Evolutionary conservation across 257 asterid species (phyloP).

Genomic region (Nicotiana tomentosiformis): DNA sequence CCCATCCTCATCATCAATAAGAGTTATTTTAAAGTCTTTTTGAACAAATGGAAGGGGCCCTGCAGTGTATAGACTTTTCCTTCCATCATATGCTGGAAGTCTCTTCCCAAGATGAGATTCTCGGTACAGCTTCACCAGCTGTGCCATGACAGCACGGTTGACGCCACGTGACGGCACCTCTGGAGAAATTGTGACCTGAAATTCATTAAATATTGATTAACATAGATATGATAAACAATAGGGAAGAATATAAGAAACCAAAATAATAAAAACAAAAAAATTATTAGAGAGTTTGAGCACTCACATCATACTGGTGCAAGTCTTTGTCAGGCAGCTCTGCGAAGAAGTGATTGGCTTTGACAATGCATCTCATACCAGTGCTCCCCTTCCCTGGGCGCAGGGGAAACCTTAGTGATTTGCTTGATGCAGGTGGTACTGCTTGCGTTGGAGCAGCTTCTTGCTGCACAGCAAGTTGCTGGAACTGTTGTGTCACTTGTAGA

Average conservation of each 20-base stretch:
- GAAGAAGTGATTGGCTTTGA: constrained; percentile 90
- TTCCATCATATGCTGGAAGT: constrained; percentile 97
- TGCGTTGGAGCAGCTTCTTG: constrained; percentile 41
- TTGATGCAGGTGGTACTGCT: constrained; percentile 62
- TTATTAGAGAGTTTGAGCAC: constrained; percentile 11
- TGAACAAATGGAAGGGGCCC: constrained; percentile 81
- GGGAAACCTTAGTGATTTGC: constrained; percentile 84
- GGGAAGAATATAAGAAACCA: not conserved
- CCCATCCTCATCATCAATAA: constrained; percentile 77
- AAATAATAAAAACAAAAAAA: not conserved
- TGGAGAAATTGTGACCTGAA: constrained; percentile 74
- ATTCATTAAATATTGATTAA: not conserved
- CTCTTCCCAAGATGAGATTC: constrained; percentile 82
- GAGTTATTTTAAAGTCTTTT: constrained; percentile 62
- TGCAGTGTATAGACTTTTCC: constrained; percentile 92
- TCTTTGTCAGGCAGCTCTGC: constrained; percentile 93
- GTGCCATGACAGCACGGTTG: constrained; percentile 88
- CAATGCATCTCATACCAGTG: constrained; percentile 59
- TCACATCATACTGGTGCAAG: constrained; percentile 88
- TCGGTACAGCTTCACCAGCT: constrained; percentile 53
- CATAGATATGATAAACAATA: not conserved
- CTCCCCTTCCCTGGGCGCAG: constrained; percentile 86
- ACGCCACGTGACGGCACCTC: constrained; percentile 80
- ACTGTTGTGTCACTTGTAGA: constrained; percentile 28
- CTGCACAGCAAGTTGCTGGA: constrained; percentile 44